phyloP scores from a whole-genome alignment of 306 rosid genomes.

The Corylus heterophylla region DNA sequence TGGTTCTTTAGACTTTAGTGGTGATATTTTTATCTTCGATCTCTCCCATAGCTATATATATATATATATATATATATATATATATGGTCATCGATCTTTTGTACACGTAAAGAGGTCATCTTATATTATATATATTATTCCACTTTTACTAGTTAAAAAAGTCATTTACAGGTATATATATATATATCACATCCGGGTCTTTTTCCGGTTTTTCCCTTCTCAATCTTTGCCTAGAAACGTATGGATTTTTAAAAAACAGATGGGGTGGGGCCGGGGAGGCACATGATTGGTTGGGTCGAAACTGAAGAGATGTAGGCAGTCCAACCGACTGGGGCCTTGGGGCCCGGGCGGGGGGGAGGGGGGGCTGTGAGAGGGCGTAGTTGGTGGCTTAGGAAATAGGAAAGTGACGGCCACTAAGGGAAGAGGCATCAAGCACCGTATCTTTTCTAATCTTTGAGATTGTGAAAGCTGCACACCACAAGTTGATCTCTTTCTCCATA shows the following conservation, averaged over 20 bases:
- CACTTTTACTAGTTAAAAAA: too few species aligned
- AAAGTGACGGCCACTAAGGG: slow-evolving; percentile 43
- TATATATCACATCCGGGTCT: too few species aligned
- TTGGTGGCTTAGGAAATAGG: slow-evolving; percentile 36
- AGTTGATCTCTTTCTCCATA: slow-evolving; percentile 4
- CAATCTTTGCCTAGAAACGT: too few species aligned
- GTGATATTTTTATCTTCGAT: too few species aligned
- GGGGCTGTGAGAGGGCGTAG: slow-evolving; percentile 39
- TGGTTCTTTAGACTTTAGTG: too few species aligned
- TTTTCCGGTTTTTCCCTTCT: too few species aligned
- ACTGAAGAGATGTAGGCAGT: slow-evolving; percentile 34
- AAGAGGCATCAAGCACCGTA: slow-evolving; percentile 30
- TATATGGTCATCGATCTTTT: too few species aligned
- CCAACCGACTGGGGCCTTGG: slow-evolving; percentile 42
- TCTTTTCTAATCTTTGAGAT: slow-evolving; percentile 43
- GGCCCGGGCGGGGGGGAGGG: neutral
- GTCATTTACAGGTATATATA: too few species aligned
- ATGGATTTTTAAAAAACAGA: neutral
- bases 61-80: too few species aligned
- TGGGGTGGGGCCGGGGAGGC: slow-evolving; percentile 24
- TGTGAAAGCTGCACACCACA: slow-evolving; percentile 36
- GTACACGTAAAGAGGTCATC: too few species aligned
- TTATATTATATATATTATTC: too few species aligned
- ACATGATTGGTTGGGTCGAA: slow-evolving; percentile 25
- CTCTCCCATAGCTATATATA: too few species aligned